These are phyloP conservation scores for Crithidia sp. DNA, from an alignment of 208 protist species.

Conservation along the genomic window DNA sequence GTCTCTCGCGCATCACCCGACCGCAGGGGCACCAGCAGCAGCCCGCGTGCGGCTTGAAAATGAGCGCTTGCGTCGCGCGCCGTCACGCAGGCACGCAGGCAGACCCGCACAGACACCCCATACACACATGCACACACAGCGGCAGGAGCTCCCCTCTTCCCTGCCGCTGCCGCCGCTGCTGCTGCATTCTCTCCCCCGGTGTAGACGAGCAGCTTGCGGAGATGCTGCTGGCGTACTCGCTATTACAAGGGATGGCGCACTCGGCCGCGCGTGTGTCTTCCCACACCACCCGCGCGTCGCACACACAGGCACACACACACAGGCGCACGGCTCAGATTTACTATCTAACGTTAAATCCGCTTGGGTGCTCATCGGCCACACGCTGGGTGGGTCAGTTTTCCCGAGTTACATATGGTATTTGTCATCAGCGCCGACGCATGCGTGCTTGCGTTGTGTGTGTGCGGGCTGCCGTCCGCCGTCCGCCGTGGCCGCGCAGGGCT, in stretches of 20 bases:
- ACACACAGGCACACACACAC: conserved; percentile 23
- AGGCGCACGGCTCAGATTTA: conserved; percentile 67
- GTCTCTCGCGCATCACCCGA: conserved; percentile 20
- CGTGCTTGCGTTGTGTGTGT: too few relatives aligned
- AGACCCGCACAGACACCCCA: too few relatives aligned
- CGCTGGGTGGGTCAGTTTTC: conserved; percentile 41
- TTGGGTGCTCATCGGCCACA: conserved; percentile 51
- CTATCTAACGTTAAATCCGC: conserved; percentile 80
- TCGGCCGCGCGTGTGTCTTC: too few relatives aligned
- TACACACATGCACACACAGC: too few relatives aligned
- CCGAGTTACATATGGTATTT: conserved; percentile 52
- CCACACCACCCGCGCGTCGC: not conserved
- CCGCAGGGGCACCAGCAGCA: conserved; percentile 28
- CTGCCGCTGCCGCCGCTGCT: not conserved
- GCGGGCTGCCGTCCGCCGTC: not conserved
- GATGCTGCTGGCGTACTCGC: conserved; percentile 36
- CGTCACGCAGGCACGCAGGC: too few relatives aligned
- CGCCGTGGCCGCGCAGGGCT: not conserved
- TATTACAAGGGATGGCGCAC: conserved; percentile 36
- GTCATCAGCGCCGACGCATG: conserved; percentile 21
- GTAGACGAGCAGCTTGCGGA: conserved; percentile 56
- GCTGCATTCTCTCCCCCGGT: conserved; percentile 28
- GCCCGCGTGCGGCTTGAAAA: conserved; percentile 35
- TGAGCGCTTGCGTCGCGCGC: conserved; percentile 21
- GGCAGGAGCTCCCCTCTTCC: too few relatives aligned